phyloP scores from a whole-genome alignment of 805 yeast genomes.

The Kazachstania bromeliacearum region DNA sequence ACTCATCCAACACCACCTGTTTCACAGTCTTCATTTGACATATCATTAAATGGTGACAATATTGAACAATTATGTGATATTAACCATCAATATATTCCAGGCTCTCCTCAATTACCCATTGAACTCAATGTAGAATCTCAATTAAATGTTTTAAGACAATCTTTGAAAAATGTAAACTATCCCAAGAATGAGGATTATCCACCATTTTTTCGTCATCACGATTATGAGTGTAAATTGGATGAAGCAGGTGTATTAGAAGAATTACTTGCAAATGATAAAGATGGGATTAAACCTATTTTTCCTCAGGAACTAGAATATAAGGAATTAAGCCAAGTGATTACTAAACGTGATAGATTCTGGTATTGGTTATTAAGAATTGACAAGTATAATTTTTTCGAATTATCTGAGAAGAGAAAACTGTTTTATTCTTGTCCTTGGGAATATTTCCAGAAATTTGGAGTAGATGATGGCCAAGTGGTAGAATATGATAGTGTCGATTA shows the following conservation, averaged over 20 bases:
- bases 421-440: conserved; percentile 13
- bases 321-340: conserved; percentile 10
- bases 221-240: conserved; percentile 19
- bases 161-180: too few relatives aligned
- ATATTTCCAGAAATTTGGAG: not conserved
- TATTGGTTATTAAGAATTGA: conserved; percentile 21
- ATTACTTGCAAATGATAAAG: conserved; percentile 13
- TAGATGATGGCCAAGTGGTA: not conserved
- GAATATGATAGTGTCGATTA: not conserved
- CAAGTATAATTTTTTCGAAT: conserved; percentile 17
- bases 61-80: not conserved
- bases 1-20: too few relatives aligned
- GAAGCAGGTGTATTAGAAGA: conserved; percentile 12
- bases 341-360: conserved; percentile 13
- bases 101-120: conserved; percentile 3
- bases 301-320: conserved; percentile 20
- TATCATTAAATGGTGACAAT: not conserved
- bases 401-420: conserved; percentile 15
- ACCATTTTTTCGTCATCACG: conserved; percentile 14
- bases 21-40: not conserved
- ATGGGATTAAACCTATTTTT: conserved; percentile 11
- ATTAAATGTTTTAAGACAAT: too few relatives aligned
- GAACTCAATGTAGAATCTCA: too few relatives aligned
- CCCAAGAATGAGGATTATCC: conserved; percentile 10
- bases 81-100: conserved; percentile 5